Evolutionary conservation across 805 yeast genomes (phyloP), one percentile per base, ranked within the genome.

Genomic region (Candida sphagnicola): DNA sequence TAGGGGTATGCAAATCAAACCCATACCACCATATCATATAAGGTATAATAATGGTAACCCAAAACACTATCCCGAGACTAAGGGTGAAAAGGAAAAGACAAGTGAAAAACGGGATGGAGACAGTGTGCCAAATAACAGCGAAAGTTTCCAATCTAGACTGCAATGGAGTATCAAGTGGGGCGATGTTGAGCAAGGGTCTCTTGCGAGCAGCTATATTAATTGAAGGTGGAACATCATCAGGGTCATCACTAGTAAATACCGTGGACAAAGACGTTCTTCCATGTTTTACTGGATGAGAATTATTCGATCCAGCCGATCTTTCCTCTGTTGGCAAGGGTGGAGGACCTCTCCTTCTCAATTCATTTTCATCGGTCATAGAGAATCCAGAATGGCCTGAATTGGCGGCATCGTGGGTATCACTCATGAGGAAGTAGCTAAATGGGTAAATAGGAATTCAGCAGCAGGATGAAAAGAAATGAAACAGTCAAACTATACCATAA

Each of bases 121-220:
- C 69, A 2, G 83, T 75, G 59, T 88, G 96, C 77, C 87, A 75
- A 2, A 85, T 70, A 11, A 87, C 76, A 1, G 79, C 78, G 3
- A 82, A 50, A 0, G 91, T 86, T 47, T 88, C 82, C 13, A 79
- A 51, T 35, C 95, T 62, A 44, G 82, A 67, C 18, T 60, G 51
- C 37, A 75, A 48, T 1, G 91, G 86, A 2, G 80, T 74, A 13
- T 58, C 62, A 37, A 70, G 61, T 4, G 82, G 86, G 3, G 84
- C 84, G 50, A 75, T 62, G 45, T 69, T 53, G 31, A 68, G 42
- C 18, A 50, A 31, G 13, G 38, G 42, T 29, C 6, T 35, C 25
- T 14, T 33, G 28, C 28, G 8, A 5, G 28, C 3, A 5, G 34
- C 8, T 24, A 26, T 17, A 15, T 28, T 21, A 10, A 4, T 21